Base-by-base conservation (phyloP, 352 stramenopile species). In the Globisporangium nunn region DNA sequence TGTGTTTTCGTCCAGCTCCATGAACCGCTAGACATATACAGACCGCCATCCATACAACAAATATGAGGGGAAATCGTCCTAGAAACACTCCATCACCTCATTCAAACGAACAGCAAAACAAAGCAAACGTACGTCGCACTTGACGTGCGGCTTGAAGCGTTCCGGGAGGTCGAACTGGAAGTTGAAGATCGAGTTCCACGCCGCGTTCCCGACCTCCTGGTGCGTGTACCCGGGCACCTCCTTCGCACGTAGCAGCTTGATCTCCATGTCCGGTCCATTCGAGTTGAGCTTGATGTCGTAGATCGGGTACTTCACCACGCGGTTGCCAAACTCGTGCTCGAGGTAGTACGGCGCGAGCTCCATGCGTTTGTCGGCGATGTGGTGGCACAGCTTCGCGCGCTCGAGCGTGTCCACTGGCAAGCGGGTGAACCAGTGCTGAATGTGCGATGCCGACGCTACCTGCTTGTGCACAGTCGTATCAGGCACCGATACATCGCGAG, bases 231-330 rank as follows among this genome's bases (percentile, higher is more conserved):
- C 74, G 0, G 69, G 60, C 40, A 87, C 61, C 33, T 77, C 46
- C 51, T 87, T 85, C 8, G 74, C 80, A 6, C 81, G 81, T 37
- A 90, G 63, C 53, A 88, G 65, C 58, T 88, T 80, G 60, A 92
- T 88, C 67, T 92, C 79, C 53, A 92, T 77, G 63, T 92, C 79
- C 6, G 81, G 81, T 2, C 79, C 80, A 43, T 86, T 88, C 51
- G 76, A 88, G 60, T 87, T 90, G 17, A 92, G 64, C 49, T 88
- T 88, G 59, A 92, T 87, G 47, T 92, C 78, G 62, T 83, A 87
- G 23, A 80, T 57, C 40, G 81, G 81, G 60, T 88, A 89, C 31
- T 66, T 65, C 30, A 70, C 60, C 4, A 68, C 59, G 3, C 63
- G 67, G 1, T 64, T 57, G 33, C 67, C 70, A 57, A 89, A 87